Base-by-base conservation (phyloP, 2,329 filamentous ascomycete genomes). In the Colletotrichum incanum region DNA sequence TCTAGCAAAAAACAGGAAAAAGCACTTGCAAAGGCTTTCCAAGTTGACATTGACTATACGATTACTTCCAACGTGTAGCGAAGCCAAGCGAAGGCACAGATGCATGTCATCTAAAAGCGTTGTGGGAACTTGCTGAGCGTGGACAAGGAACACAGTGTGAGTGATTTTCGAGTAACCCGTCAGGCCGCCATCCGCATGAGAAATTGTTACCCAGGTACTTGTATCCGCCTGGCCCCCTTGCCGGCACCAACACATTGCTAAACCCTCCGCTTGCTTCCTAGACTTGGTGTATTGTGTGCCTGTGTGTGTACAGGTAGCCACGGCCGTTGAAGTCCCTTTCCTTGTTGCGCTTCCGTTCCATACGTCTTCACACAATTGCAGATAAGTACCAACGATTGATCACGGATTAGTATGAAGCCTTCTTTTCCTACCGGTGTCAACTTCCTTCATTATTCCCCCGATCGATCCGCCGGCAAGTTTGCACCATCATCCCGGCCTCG, bases 151-250 rank as follows among this genome's bases (percentile, higher is more conserved):
- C 67, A 71, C 63, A 71, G 67, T 71, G 63, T 71, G 67, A 31
- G 55, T 18, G 37, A 60, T 61, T 67, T 26, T 26, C 26, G 18
- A 67, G 28, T 16, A 52, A 66, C 63, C 3, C 16, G 39, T 61
- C 28, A 60, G 67, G 61, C 45, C 61, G 61, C 61, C 43, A 52
- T 54, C 28, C 47, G 55, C 45, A 47, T 23, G 34, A 60, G 47
- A 61, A 67, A 67, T 55, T 71, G 67, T 67, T 71, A 55, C 37
- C 45, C 39, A 55, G 55, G 67, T 71, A 71, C 67, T 43, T 54
- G 16, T 55, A 31, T 47, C 34, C 43, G 16, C 62, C 37, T 54
- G 3, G 31, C 37, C 34, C 43, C 14, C 41, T 41, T 18, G 47
- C 54, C 12, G 28, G 50, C 54, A 60, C 62, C 54, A 60, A 20